Percentiles rank a stretch among this genome's conserved stretches.
phyloP scores from a whole-genome alignment of 1,139 yeast species.

The Suhomyces maxii region DNA sequence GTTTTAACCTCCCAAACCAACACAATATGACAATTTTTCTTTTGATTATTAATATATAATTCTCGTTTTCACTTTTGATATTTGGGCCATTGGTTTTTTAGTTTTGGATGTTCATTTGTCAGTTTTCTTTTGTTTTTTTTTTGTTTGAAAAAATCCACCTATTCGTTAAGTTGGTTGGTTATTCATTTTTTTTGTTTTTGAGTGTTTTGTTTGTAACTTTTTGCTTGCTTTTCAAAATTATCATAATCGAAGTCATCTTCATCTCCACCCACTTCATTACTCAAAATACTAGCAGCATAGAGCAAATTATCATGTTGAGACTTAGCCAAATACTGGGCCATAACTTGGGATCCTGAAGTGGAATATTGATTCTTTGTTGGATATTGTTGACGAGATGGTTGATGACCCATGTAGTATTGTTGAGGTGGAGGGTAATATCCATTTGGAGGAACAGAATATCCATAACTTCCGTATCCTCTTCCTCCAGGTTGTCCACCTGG shows the following conservation, averaged over 20 bases:
- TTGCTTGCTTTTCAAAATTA: not conserved
- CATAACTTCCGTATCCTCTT: slow-evolving; percentile 7
- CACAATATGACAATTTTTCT: no score
- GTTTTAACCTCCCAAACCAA: no score
- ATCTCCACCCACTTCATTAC: slow-evolving; percentile 19
- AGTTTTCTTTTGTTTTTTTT: not conserved
- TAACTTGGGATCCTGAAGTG: slow-evolving; percentile 68
- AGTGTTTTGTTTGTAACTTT: slow-evolving; percentile 1
- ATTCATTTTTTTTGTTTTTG: slow-evolving; percentile 3
- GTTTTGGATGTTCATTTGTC: not conserved
- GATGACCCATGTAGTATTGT: slow-evolving; percentile 10
- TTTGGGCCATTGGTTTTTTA: no score
- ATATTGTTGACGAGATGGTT: slow-evolving; percentile 6
- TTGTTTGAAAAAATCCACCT: not conserved
- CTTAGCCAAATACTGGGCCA: slow-evolving; percentile 76
- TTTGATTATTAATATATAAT: no score
- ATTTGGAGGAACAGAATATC: slow-evolving; percentile 9
- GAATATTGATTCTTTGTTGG: slow-evolving; percentile 21
- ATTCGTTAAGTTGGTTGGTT: no score
- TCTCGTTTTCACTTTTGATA: no score
- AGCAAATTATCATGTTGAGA: slow-evolving; percentile 61
- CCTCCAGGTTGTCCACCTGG: slow-evolving; percentile 8
- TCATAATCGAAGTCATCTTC: slow-evolving; percentile 9
- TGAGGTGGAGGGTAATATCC: slow-evolving; percentile 15
- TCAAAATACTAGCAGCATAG: slow-evolving; percentile 54